phyloP scores from a whole-genome alignment of 805 yeast genomes.

The Maudiozyma serrabonitensis region DNA sequence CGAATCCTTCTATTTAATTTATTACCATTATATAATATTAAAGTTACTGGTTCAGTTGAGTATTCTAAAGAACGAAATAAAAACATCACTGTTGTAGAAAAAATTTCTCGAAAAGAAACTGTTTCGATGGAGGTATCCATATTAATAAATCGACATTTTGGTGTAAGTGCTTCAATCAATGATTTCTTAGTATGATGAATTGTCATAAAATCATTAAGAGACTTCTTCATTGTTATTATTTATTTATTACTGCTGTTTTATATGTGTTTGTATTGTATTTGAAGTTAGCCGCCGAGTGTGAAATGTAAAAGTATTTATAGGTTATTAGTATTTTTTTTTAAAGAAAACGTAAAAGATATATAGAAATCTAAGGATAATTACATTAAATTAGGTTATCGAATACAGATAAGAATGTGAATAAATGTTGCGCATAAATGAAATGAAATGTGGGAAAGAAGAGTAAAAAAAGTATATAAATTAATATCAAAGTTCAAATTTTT shows the following conservation, averaged over 20 bases:
- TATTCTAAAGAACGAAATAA: neutral
- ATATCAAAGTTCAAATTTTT: conserved; percentile 6
- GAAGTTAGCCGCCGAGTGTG: neutral
- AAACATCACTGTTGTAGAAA: neutral
- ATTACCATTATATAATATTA: neutral
- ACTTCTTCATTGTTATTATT: too few relatives aligned
- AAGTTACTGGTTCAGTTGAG: neutral
- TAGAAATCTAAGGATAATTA: neutral
- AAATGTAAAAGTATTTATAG: neutral
- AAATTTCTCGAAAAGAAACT: neutral
- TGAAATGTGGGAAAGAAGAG: neutral
- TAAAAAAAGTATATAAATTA: neutral
- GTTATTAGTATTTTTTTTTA: too few relatives aligned
- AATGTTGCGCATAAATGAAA: neutral
- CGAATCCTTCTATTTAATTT: neutral
- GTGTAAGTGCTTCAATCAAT: conserved; percentile 9
- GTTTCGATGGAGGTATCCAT: neutral
- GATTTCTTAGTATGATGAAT: conserved; percentile 5
- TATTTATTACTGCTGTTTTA: too few relatives aligned
- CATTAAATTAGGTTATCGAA: too few relatives aligned
- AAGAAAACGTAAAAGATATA: neutral
- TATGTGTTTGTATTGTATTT: neutral
- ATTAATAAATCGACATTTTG: conserved; percentile 10
- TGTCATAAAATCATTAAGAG: conserved; percentile 6
- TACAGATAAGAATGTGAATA: too few relatives aligned